phyloP scores from a whole-genome alignment of 805 yeast genomes.

The Brettanomyces bruxellensis region DNA sequence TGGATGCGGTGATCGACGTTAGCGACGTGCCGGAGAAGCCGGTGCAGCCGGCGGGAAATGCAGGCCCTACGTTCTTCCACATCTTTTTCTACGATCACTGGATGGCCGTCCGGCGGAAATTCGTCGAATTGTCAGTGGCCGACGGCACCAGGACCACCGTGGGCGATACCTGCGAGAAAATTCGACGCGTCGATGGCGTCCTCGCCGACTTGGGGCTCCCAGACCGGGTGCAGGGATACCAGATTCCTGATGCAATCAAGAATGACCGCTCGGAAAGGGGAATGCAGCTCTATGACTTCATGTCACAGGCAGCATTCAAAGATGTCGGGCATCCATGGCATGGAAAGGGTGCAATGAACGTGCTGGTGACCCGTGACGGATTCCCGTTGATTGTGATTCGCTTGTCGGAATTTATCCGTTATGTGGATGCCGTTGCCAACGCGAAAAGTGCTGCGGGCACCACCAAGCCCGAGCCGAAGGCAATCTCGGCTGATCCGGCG shows the following conservation, averaged over 20 bases:
- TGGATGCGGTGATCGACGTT: slow-evolving; percentile 23
- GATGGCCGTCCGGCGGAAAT: slow-evolving; percentile 19
- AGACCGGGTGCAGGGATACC: slow-evolving; percentile 42
- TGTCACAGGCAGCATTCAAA: slow-evolving; percentile 55
- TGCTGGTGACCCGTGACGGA: slow-evolving; percentile 65
- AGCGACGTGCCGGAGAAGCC: slow-evolving; percentile 4
- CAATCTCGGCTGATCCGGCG: background rate
- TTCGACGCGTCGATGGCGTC: slow-evolving; percentile 36
- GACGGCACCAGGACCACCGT: slow-evolving; percentile 4
- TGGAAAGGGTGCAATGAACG: slow-evolving; percentile 41
- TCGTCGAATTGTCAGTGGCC: slow-evolving; percentile 5
- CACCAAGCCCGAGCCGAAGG: slow-evolving; percentile 18
- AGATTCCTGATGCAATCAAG: slow-evolving; percentile 44
- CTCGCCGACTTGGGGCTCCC: slow-evolving; percentile 53
- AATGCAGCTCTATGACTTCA: slow-evolving; percentile 56
- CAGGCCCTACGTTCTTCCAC: slow-evolving; percentile 28
- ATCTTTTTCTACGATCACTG: slow-evolving; percentile 42
- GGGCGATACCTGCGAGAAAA: slow-evolving; percentile 17
- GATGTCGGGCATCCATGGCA: slow-evolving; percentile 28
- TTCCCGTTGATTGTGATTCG: slow-evolving; percentile 56
- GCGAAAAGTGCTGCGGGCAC: background rate
- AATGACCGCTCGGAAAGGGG: slow-evolving; percentile 37
- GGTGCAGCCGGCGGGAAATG: slow-evolving; percentile 1
- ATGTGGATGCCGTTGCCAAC: background rate
- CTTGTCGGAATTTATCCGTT: slow-evolving; percentile 14